Evolutionary conservation across 768 basidiomycete species (phyloP).

Genomic region (Boletus sp.): DNA sequence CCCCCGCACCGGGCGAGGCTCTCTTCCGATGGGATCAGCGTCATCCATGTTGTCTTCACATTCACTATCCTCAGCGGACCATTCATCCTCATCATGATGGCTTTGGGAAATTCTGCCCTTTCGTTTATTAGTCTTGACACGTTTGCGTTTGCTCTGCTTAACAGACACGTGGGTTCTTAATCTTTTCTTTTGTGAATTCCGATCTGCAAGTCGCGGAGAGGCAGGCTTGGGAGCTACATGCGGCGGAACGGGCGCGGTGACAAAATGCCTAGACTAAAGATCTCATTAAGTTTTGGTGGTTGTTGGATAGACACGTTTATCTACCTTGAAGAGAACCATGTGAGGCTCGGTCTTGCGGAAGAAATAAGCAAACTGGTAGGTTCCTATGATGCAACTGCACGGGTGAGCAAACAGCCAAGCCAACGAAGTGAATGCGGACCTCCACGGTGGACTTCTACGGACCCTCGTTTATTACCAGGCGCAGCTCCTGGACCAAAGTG

Average conservation of each 20-base stretch:
- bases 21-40: constrained; percentile 8
- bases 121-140: constrained; percentile 41
- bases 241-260: constrained; percentile 28
- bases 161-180: constrained; percentile 12
- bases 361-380: constrained; percentile 91
- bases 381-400: constrained; percentile 45
- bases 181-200: constrained; percentile 17
- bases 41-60: constrained; percentile 16
- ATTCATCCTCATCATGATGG: constrained; percentile 27
- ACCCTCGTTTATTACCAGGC: constrained; percentile 58
- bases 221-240: constrained; percentile 20
- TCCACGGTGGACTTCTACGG: constrained; percentile 83
- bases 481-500: constrained; percentile 38
- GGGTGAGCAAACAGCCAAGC: constrained; percentile 2
- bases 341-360: constrained; percentile 80
- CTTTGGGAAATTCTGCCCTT: constrained; percentile 31
- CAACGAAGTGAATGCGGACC: constrained; percentile 40
- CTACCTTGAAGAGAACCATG: constrained; percentile 79
- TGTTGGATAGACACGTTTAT: background rate
- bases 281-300: background rate
- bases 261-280: constrained; percentile 43
- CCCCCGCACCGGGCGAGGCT: constrained; percentile 33
- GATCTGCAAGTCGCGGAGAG: background rate
- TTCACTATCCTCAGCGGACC: constrained; percentile 18
- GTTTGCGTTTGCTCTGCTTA: constrained; percentile 27